A percentile compares a stretch with the other conserved stretches of the same genome.
Evolutionary conservation across 306 rosid genomes (phyloP).

Genomic region (Glycine tomentella): DNA sequence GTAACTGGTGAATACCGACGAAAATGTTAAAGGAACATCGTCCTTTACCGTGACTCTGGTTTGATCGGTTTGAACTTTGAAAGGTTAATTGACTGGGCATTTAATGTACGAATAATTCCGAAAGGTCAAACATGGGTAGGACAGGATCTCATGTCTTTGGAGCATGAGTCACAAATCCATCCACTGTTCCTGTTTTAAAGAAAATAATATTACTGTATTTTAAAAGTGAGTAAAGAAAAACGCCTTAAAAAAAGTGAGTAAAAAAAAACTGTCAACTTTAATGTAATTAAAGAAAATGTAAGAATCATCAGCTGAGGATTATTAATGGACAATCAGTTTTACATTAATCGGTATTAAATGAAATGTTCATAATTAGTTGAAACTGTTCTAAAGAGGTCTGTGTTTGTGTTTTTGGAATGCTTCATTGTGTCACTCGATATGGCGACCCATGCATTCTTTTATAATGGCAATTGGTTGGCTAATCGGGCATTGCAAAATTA

Average conservation of each 20-base stretch:
- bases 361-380: neutral
- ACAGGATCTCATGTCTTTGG: neutral
- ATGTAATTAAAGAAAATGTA: neutral
- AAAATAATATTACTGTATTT: neutral
- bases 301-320: neutral
- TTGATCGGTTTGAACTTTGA: constrained; percentile 11
- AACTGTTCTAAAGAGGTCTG: neutral
- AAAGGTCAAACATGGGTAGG: constrained; percentile 24
- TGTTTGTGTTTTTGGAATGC: neutral
- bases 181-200: neutral
- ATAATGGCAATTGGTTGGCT: too few relatives aligned
- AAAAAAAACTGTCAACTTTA: neutral
- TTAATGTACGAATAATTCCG: constrained; percentile 15
- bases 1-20: neutral
- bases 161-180: constrained; percentile 1
- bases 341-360: constrained; percentile 1
- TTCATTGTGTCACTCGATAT: neutral
- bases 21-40: constrained; percentile 3
- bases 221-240: neutral
- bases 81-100: constrained; percentile 1
- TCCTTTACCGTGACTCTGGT: neutral
- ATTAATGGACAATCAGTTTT: neutral
- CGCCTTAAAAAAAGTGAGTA: neutral
- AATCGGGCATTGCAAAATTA: too few relatives aligned
- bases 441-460: neutral